phyloP scores from a whole-genome alignment of 345 rosid species.

The Psidium guajava region DNA sequence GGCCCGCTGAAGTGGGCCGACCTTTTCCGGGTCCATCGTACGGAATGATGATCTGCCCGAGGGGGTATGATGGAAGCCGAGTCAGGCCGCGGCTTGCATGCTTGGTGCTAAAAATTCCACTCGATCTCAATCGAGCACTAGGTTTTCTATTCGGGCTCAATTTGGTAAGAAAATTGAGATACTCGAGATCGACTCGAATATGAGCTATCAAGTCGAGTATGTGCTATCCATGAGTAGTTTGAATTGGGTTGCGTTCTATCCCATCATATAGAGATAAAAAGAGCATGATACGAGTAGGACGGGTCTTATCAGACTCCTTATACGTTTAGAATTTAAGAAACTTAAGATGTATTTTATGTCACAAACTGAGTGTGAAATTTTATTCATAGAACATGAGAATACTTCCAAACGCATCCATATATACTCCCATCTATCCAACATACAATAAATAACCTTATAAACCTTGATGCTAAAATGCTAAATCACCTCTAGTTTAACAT shows the following conservation, averaged over 20 bases:
- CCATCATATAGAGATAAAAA: neutral
- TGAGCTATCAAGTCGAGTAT: neutral
- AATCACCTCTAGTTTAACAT: neutral
- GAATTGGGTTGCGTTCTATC: neutral
- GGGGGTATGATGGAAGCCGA: neutral
- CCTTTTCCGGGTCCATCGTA: neutral
- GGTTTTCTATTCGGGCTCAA: neutral
- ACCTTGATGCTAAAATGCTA: neutral
- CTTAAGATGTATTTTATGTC: neutral
- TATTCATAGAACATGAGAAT: neutral
- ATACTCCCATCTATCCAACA: neutral
- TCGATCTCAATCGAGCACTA: neutral
- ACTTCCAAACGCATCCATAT: neutral
- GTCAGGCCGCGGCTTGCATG: neutral
- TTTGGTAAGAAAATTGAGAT: neutral
- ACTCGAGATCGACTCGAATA: neutral
- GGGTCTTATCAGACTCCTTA: neutral
- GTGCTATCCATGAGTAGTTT: neutral
- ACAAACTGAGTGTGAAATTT: neutral
- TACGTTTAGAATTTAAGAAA: neutral
- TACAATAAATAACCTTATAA: neutral
- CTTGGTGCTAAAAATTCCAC: neutral
- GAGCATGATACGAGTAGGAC: neutral
- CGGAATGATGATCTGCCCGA: neutral
- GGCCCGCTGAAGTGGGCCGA: neutral